Evolutionary conservation across 768 basidiomycete genomes (phyloP).

Genomic region (Serendipita sp.): DNA sequence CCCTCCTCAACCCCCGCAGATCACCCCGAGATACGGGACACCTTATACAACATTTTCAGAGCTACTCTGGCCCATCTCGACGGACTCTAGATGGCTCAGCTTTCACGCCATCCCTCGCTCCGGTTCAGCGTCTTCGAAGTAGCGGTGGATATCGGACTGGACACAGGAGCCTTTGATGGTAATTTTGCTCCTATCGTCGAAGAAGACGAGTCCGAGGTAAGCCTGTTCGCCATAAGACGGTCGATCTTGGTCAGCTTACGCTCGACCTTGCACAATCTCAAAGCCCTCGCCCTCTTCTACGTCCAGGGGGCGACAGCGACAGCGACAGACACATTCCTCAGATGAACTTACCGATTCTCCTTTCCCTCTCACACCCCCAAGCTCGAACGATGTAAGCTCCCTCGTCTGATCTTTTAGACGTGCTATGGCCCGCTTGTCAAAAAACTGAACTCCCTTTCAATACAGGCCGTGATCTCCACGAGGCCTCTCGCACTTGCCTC

Average conservation of each 20-base stretch:
- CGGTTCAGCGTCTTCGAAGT: constrained; percentile 3
- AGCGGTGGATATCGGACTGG: background rate
- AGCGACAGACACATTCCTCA: constrained; percentile 4
- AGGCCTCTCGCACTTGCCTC: background rate
- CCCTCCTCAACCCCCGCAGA: too few relatives aligned
- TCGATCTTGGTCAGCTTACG: background rate
- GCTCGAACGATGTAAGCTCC: background rate
- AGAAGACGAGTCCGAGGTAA: constrained; percentile 1
- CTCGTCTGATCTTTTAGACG: background rate
- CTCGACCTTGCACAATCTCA: too few relatives aligned
- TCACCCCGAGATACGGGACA: too few relatives aligned
- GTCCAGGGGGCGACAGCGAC: background rate
- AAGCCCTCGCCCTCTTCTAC: too few relatives aligned
- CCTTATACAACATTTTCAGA: too few relatives aligned
- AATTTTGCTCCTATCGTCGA: background rate
- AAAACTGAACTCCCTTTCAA: background rate
- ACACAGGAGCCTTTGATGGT: background rate
- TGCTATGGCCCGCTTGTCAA: background rate
- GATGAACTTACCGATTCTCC: background rate
- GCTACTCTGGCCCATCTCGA: too few relatives aligned
- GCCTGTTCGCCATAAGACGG: background rate
- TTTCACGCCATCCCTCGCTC: background rate
- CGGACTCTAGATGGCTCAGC: background rate
- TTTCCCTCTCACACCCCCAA: background rate
- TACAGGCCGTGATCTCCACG: background rate